Conservation (phyloP, 306 rosid genomes). For the Astragalus glycyphyllos region DNA sequence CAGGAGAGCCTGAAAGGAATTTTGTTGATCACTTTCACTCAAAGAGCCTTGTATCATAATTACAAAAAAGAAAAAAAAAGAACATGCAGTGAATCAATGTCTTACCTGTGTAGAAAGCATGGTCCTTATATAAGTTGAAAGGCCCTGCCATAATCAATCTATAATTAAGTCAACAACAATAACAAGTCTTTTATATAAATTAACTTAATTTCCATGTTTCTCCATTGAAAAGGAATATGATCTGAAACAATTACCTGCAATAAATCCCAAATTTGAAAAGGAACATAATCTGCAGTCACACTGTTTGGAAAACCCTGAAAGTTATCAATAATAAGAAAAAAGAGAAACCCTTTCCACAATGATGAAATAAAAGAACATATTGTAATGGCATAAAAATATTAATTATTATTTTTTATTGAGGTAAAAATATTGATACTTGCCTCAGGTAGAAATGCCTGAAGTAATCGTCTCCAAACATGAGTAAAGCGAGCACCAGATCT, state of each 20-base stretch:
- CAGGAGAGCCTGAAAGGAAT: conserved; percentile 74
- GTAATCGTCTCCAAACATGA: conserved; percentile 73
- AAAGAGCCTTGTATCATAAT: not conserved
- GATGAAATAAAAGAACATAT: conserved; percentile 28
- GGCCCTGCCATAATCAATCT: conserved; percentile 61
- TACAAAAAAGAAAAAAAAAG: not conserved
- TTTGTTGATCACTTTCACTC: conserved; percentile 16
- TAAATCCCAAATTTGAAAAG: conserved; percentile 95
- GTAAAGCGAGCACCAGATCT: conserved; percentile 77
- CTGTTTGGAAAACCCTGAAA: conserved; percentile 92
- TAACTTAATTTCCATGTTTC: conserved; percentile 9
- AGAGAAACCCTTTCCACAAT: conserved; percentile 1
- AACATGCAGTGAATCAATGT: conserved; percentile 12
- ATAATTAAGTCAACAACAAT: conserved; percentile 26
- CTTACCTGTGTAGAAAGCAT: conserved; percentile 99
- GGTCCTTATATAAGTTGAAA: conserved; percentile 90
- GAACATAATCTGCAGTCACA: conserved; percentile 90
- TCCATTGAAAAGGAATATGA: not conserved
- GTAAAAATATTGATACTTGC: conserved; percentile 49
- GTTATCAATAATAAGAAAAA: not conserved
- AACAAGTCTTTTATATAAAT: conserved; percentile 20
- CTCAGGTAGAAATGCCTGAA: conserved; percentile 96
- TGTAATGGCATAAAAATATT: not conserved
- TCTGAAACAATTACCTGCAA: conserved; percentile 67
- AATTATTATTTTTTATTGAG: not conserved